Evolutionary conservation across 2,329 filamentous ascomycete species (phyloP).

Genomic region (Colletotrichum sp.): DNA sequence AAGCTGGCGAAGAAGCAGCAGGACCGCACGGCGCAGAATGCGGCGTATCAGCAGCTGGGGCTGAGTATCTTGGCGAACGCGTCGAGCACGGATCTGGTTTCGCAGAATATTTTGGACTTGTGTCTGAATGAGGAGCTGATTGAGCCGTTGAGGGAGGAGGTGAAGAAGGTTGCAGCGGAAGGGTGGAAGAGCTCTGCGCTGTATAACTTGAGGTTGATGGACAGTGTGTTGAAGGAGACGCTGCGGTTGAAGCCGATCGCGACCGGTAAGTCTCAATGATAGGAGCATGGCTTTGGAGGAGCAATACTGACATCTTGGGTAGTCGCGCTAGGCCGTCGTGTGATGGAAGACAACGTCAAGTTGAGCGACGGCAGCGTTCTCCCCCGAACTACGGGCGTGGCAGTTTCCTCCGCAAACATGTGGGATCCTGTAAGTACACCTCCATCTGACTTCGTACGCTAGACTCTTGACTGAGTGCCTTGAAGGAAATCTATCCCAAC

Average conservation of each 20-base stretch:
- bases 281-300: not conserved
- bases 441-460: rapidly evolving
- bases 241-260: slow-evolving; percentile 28
- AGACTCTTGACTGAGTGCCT: not conserved
- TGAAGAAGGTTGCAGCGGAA: slow-evolving; percentile 36
- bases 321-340: not conserved
- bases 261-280: not conserved
- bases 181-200: slow-evolving; percentile 39
- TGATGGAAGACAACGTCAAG: not conserved
- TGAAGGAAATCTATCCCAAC: not conserved
- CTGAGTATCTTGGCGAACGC: slow-evolving; percentile 67
- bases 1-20: slow-evolving; percentile 23
- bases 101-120: slow-evolving; percentile 45
- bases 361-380: not conserved
- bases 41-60: slow-evolving; percentile 73
- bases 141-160: slow-evolving; percentile 46
- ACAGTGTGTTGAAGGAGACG: slow-evolving; percentile 46
- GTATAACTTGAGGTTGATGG: slow-evolving; percentile 42
- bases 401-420: not conserved
- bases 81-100: slow-evolving; percentile 41
- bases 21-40: slow-evolving; percentile 67
- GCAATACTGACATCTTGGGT: not conserved
- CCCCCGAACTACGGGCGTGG: not conserved
- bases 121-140: slow-evolving; percentile 41
- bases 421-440: not conserved